Base-by-base conservation (phyloP, 192 early-diverging fungal genomes). In the Coemansia sp. region DNA sequence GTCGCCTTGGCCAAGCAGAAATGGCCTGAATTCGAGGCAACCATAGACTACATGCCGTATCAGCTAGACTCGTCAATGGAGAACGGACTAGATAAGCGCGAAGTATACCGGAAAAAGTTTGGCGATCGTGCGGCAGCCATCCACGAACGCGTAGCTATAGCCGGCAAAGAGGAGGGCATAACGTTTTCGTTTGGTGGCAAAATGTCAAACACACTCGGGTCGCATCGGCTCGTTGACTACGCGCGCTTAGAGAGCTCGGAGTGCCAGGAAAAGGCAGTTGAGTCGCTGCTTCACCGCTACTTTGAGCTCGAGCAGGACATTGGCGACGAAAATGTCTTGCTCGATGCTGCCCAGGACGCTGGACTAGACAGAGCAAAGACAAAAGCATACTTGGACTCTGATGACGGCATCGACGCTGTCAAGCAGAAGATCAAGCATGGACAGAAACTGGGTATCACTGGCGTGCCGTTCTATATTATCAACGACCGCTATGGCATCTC, bases 381-480 rank as follows among this genome's bases (percentile, higher is more conserved):
- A 4, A 59, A 75, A 31, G 66, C 47, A 29, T 92, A 87, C 60
- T 63, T 93, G 43, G 85, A 82, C 4, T 88, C 90, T 22, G 77
- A 82, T 33, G 75, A 90, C 15, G 89, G 88, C 33, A 65, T 80
- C 1, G 73, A 84, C 16, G 85, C 87, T 27, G 75, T 91, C 10
- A 73, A 84, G 52, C 64, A 76, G 3, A 77, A 83, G 27, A 82
- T 93, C 29, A 72, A 75, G 38, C 61, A 76, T 2, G 82, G 79
- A 1, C 79, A 78, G 38, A 16, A 68, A 1, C 63, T 80, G 38
- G 87, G 89, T 10, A 80, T 93, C 8, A 73, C 77, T 31, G 92
- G 93, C 47, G 93, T 95, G 20, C 93, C 93, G 36, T 85, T 89
- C 62, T 90, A 91, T 64, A 87, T 85, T 13, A 89, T 93, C 68